phyloP scores from a whole-genome alignment of 495 filamentous ascomycete species.

The Penicillium nucicola region DNA sequence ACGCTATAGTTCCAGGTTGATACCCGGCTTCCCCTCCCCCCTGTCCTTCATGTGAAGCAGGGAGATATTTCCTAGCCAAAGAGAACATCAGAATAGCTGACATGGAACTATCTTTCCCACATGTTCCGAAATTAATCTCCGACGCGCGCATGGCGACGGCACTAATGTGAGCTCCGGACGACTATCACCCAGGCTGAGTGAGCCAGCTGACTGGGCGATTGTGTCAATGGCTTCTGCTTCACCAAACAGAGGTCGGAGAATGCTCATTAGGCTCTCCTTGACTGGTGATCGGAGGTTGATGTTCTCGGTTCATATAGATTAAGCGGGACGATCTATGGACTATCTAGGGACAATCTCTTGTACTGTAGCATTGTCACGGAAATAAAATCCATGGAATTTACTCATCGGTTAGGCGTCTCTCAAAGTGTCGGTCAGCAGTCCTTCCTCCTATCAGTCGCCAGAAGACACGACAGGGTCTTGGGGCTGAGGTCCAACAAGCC shows the following conservation, averaged over 20 bases:
- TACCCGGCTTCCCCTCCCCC: too few relatives aligned
- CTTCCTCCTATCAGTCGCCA: slow-evolving; percentile 1
- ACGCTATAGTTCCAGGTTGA: too few relatives aligned
- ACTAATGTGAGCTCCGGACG: background rate
- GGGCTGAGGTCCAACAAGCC: background rate
- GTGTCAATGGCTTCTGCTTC: too few relatives aligned
- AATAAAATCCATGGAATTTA: background rate
- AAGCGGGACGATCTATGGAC: too few relatives aligned
- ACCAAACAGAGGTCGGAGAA: too few relatives aligned
- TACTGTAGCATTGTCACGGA: background rate
- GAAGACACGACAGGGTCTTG: background rate
- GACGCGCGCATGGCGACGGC: slow-evolving; percentile 8
- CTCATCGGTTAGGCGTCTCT: background rate
- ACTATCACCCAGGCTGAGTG: background rate
- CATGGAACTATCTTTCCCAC: background rate
- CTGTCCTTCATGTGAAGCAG: background rate
- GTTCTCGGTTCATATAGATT: too few relatives aligned
- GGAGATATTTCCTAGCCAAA: background rate
- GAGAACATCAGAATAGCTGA: background rate
- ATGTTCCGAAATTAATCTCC: slow-evolving; percentile 7
- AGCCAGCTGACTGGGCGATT: too few relatives aligned
- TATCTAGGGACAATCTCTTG: too few relatives aligned
- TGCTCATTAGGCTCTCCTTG: too few relatives aligned
- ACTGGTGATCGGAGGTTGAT: too few relatives aligned
- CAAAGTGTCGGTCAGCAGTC: slow-evolving; percentile 5